phyloP scores from a whole-genome alignment of 1,139 yeast species.

The Komagataea norvegica region DNA sequence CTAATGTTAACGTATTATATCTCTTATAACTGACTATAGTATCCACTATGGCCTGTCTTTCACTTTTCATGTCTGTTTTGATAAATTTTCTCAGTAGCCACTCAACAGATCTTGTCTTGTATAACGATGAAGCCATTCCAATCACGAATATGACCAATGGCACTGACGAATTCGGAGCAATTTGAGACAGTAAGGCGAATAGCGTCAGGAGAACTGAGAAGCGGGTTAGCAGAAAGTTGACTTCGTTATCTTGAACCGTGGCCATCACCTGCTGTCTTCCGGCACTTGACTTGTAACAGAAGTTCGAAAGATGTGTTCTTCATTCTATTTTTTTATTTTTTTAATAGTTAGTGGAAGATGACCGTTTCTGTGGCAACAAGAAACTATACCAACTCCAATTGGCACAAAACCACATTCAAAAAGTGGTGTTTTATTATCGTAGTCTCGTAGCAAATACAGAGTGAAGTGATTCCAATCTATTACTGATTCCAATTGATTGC shows the following conservation, averaged over 20 bases:
- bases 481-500: too few species aligned
- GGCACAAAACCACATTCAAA: too few species aligned
- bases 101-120: constrained; percentile 25
- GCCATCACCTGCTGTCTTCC: too few species aligned
- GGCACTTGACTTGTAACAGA: too few species aligned
- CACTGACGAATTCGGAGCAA: constrained; percentile 23
- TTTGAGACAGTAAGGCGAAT: constrained; percentile 15
- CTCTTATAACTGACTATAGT: constrained; percentile 48
- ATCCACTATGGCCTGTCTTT: constrained; percentile 39
- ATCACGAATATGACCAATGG: constrained; percentile 28
- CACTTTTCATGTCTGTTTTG: constrained; percentile 20
- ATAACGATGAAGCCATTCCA: constrained; percentile 29
- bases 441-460: too few species aligned
- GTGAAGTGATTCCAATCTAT: too few species aligned
- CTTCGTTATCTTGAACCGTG: constrained; percentile 1
- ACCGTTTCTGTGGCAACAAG: too few species aligned
- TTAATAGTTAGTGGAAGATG: too few species aligned
- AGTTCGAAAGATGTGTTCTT: too few species aligned
- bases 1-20: constrained; percentile 39
- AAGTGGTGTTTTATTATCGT: too few species aligned
- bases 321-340: too few species aligned
- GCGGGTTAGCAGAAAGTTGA: constrained; percentile 16
- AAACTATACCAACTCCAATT: too few species aligned
- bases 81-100: constrained; percentile 20
- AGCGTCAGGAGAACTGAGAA: constrained; percentile 19